phyloP scores from a whole-genome alignment of 169 alveolate genomes.

The Amoebophrya sp. region DNA sequence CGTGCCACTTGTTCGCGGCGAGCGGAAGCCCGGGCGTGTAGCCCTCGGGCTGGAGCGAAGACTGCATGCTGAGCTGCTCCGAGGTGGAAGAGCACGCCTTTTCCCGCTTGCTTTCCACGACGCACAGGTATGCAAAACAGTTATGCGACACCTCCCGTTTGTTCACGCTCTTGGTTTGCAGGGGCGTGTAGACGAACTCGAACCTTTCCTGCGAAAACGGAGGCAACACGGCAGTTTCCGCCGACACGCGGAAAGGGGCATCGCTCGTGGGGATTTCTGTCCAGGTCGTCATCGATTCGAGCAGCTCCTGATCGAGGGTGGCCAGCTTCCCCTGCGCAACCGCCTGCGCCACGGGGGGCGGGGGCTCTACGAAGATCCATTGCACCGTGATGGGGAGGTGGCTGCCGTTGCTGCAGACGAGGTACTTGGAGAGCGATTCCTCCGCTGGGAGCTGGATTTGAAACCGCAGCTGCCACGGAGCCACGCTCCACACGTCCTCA shows the following conservation, averaged over 20 bases:
- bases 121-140: background rate
- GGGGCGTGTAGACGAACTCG: background rate
- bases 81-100: background rate
- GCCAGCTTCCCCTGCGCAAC: background rate
- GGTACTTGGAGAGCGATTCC: background rate
- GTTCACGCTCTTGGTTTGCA: background rate
- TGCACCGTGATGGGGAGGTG: background rate
- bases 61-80: background rate
- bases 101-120: background rate
- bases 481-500: background rate
- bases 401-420: background rate
- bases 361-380: background rate
- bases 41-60: background rate
- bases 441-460: background rate
- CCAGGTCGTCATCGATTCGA: background rate
- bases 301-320: background rate
- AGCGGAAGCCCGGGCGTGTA: background rate
- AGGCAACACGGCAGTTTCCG: background rate
- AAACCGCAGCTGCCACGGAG: background rate
- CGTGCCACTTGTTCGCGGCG: conserved; percentile 13
- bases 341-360: background rate
- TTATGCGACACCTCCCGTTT: background rate
- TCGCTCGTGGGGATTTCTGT: background rate
- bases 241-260: background rate
- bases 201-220: background rate